Base-by-base conservation (phyloP, 73 alveolate species). In the Breviolum minutum region DNA sequence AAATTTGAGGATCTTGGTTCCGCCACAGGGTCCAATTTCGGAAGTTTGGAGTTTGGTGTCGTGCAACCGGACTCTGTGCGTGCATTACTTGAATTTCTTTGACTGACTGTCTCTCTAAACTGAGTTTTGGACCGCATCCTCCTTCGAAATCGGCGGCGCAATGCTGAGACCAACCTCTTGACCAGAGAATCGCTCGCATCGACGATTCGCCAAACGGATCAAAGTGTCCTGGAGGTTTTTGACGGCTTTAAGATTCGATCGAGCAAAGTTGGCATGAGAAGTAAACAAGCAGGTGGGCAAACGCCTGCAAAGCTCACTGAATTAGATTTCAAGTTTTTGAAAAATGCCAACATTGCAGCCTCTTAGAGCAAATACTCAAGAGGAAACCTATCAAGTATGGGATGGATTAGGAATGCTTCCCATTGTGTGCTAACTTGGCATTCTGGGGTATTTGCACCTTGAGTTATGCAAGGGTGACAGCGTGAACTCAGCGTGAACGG, bases 151-250 rank as follows among this genome's bases (percentile, higher is more conserved):
- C 11, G 97, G 97, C n/a, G 97, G 97, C 60, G 97, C 88, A 32
- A 92, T 92, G 80, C 97, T 92, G 81, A 92, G 97, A 68, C 97
- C 97, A 71, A 92, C 97, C 68, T 92, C 97, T 80, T 92, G 97
- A n/a, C 97, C 97, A 17, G 97, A 64, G 30, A 92, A 92, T 22
- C 97, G 88, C 71, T 92, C 97, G 89, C 97, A 92, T 30, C 97
- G 89, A 8, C 97, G 97, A 61, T 92, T 92, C 8, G 97, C 97
- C 13, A 92, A 64, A 63, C 88, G 88, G 12, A 92, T 60, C 26
- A 92, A 54, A 7, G 97, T 92, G 89, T 92, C 97, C 97, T 92
- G 26, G 8, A 40, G 26, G 27, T 0, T 26, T 12, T 40, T 40
- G 54, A 40, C 54, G 54, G 54, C 54, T 40, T 40, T 40, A 40